Conservation (phyloP, 202 grass and related monocot genomes). For the Schoenoplectus tabernaemontani region DNA sequence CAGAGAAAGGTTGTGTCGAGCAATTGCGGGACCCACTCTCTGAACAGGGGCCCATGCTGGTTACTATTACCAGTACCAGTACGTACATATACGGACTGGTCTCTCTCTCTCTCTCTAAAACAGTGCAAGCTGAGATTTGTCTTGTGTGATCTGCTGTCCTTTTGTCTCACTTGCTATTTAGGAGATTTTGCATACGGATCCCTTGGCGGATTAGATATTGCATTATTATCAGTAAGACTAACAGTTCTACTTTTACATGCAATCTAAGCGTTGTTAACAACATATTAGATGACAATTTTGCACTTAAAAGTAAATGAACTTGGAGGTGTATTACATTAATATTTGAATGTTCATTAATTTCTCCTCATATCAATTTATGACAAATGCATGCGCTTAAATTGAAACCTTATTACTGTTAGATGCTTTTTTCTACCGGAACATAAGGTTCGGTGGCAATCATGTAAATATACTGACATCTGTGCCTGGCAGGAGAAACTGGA, state of each 20-base stretch:
- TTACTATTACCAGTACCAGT: not conserved
- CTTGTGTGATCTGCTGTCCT: slow-evolving; percentile 10
- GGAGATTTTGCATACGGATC: not conserved
- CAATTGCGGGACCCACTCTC: not conserved
- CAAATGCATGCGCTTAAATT: not conserved
- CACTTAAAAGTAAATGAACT: not conserved
- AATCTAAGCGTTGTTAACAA: not conserved
- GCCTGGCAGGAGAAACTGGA: slow-evolving; percentile 13
- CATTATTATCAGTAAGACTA: not conserved
- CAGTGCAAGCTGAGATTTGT: slow-evolving; percentile 9
- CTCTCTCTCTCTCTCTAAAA: not conserved
- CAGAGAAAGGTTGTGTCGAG: not conserved
- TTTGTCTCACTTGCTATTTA: not conserved
- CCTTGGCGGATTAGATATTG: not conserved
- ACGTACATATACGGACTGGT: not conserved
- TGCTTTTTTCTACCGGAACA: not conserved
- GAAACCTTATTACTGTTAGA: not conserved
- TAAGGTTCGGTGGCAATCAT: not conserved
- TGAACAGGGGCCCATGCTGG: not conserved
- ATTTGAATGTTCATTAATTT: not conserved
- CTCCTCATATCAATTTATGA: not conserved
- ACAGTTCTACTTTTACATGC: not conserved
- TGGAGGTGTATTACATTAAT: not conserved
- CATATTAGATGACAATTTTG: not conserved
- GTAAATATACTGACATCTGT: not conserved